Base-by-base conservation (phyloP, 2,329 filamentous ascomycete species). In the Neoscytalidium dimidiatum region DNA sequence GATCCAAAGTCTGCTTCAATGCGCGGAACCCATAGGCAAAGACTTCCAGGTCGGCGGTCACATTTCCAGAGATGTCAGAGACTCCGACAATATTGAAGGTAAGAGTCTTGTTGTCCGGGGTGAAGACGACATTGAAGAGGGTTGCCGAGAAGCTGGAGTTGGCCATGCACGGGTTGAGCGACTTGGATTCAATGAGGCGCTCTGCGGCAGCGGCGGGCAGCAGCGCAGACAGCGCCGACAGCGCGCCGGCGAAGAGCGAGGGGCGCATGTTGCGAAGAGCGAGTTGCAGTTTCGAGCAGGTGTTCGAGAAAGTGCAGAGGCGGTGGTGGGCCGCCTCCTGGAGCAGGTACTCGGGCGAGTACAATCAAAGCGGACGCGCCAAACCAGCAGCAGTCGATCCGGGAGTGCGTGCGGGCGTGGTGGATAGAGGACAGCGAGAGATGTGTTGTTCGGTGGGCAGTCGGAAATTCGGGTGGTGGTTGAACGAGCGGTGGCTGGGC, bases 81-180 rank as follows among this genome's bases (percentile, higher is more conserved):
- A 92, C 89, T 68, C 92, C 92, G 66, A 91, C 86, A 70, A 97
- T 88, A 73, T 92, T 85, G 77, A 96, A 87, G 62, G 83, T 82
- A 62, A 94, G 83, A 33, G 88, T 89, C 71, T 85, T 84, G 79
- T 96, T 96, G 75, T 84, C 82, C 33, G 91, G 90, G 1, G 89
- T 92, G 79, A 92, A 92, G 68, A 87, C 81, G 77, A 97, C 90
- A 71, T 96, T 90, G 86, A 97, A 97, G 66, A 95, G 85, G 71
- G 90, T 93, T 71, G 94, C 93, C 4, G 91, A 91, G 88, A 97
- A 96, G 73, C 88, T 89, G 29, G 91, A 94, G 78, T 94, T 90
- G 66, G 88, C 83, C 83, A 94, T 91, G 80, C 94, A 97, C 52
- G 90, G 86, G 78, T 92, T 93, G 70, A 97, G 85, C 28, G 94